These are phyloP conservation scores for Trichophyton simii DNA, from an alignment of 2,329 filamentous ascomycete genomes.

Conservation along the genomic window DNA sequence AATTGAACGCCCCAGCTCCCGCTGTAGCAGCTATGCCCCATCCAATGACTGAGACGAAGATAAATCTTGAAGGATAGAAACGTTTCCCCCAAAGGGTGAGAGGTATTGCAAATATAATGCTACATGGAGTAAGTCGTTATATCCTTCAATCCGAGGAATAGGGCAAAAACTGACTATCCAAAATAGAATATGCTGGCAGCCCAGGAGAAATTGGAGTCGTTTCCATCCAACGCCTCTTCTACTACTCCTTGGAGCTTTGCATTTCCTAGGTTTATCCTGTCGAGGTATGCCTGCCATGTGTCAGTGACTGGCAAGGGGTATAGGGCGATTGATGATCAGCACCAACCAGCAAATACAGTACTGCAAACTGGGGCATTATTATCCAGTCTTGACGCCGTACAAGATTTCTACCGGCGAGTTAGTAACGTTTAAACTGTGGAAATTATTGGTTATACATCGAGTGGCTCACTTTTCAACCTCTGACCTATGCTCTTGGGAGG, in stretches of 20 bases:
- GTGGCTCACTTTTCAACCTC: constrained; percentile 11
- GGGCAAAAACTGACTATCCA: constrained; percentile 10
- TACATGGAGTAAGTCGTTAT: constrained; percentile 5
- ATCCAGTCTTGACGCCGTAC: constrained; percentile 13
- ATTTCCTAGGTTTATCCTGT: constrained; percentile 13
- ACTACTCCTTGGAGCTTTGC: constrained; percentile 12
- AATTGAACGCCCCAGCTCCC: constrained; percentile 43
- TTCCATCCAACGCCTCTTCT: constrained; percentile 8
- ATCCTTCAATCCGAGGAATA: not conserved
- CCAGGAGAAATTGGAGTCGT: constrained; percentile 11
- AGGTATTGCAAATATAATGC: constrained; percentile 11
- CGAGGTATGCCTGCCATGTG: constrained; percentile 10
- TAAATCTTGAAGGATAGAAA: constrained; percentile 12
- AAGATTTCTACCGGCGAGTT: constrained; percentile 7
- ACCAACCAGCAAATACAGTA: constrained; percentile 11
- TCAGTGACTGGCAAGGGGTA: not conserved
- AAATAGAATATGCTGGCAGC: constrained; percentile 14
- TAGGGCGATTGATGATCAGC: not conserved
- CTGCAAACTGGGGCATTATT: constrained; percentile 13
- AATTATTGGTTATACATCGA: not conserved
- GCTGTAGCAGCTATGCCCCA: constrained; percentile 46
- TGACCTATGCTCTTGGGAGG: not conserved
- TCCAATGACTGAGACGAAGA: constrained; percentile 12
- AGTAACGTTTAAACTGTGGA: not conserved
- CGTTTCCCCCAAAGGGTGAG: constrained; percentile 12